phyloP scores from a whole-genome alignment of 2,329 filamentous ascomycete genomes.

The Pseudopyricularia cyperi region DNA sequence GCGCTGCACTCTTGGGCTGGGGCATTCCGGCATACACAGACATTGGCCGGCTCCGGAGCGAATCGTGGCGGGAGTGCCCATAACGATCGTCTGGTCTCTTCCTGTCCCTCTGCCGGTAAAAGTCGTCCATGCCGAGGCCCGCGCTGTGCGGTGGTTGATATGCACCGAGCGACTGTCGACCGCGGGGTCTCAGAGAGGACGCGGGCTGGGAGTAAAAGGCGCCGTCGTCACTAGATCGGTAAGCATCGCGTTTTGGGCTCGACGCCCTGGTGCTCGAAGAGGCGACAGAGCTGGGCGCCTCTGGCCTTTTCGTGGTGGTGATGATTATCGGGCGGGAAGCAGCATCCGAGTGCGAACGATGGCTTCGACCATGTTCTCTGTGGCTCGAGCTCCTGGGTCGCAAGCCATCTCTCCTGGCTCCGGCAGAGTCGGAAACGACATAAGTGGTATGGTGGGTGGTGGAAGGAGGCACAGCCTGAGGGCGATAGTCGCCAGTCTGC shows the following conservation, averaged over 20 bases:
- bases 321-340: constrained; percentile 41
- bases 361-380: constrained; percentile 33
- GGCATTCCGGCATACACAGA: constrained; percentile 29
- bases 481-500: constrained; percentile 15
- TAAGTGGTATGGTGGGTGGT: constrained; percentile 41
- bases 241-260: constrained; percentile 35
- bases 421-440: constrained; percentile 36
- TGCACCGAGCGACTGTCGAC: constrained; percentile 22
- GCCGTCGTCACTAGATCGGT: constrained; percentile 36
- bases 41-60: constrained; percentile 25
- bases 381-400: constrained; percentile 26
- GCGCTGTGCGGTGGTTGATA: constrained; percentile 27
- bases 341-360: constrained; percentile 33
- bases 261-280: constrained; percentile 19
- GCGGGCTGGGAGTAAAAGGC: constrained; percentile 45
- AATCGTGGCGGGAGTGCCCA: constrained; percentile 24
- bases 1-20: constrained; percentile 24
- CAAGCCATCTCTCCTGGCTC: constrained; percentile 4
- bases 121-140: constrained; percentile 37
- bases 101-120: constrained; percentile 33
- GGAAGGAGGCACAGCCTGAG: constrained; percentile 20
- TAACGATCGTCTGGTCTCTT: constrained; percentile 21
- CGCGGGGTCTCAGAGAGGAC: constrained; percentile 32
- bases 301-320: constrained; percentile 20
- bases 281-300: constrained; percentile 21